Percentiles rank a stretch among this genome's conserved stretches.
These are phyloP conservation scores for Antrodiella citrinella DNA, from an alignment of 768 basidiomycete species.

Conservation along the genomic window DNA sequence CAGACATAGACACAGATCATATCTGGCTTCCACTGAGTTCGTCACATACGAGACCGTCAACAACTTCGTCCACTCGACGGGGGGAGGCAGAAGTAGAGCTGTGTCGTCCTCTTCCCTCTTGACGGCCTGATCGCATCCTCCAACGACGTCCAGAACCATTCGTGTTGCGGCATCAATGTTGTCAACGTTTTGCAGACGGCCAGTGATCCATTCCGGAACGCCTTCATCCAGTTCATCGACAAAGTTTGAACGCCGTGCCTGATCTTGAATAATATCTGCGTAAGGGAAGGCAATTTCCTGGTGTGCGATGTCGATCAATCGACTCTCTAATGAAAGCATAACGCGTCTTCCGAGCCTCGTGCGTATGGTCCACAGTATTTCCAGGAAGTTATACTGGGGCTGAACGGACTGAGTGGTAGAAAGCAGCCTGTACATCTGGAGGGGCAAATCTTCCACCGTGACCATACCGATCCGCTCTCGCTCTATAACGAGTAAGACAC, in stretches of 20 bases:
- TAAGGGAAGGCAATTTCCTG: constrained; percentile 77
- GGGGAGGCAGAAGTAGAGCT: constrained; percentile 39
- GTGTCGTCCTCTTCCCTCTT: constrained; percentile 74
- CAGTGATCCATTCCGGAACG: constrained; percentile 49
- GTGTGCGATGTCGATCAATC: constrained; percentile 55
- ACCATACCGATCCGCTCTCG: constrained; percentile 67
- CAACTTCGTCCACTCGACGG: constrained; percentile 55
- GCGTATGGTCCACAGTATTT: constrained; percentile 56
- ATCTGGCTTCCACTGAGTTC: constrained; percentile 61
- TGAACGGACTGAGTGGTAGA: constrained; percentile 37
- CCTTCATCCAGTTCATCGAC: constrained; percentile 52
- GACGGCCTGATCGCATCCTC: constrained; percentile 58
- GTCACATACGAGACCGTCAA: constrained; percentile 56
- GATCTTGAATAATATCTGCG: constrained; percentile 65
- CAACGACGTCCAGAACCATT: constrained; percentile 59
- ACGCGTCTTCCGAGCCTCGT: constrained; percentile 50
- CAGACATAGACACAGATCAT: constrained; percentile 63
- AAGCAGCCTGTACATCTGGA: constrained; percentile 47
- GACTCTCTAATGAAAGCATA: constrained; percentile 48
- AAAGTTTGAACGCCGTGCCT: constrained; percentile 45
- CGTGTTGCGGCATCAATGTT: constrained; percentile 50
- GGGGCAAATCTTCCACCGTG: constrained; percentile 58
- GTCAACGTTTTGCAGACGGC: constrained; percentile 47
- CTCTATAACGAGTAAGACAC: constrained; percentile 57
- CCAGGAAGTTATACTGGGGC: constrained; percentile 47